phyloP scores from a whole-genome alignment of 768 basidiomycete genomes.

The Russula sp. region DNA sequence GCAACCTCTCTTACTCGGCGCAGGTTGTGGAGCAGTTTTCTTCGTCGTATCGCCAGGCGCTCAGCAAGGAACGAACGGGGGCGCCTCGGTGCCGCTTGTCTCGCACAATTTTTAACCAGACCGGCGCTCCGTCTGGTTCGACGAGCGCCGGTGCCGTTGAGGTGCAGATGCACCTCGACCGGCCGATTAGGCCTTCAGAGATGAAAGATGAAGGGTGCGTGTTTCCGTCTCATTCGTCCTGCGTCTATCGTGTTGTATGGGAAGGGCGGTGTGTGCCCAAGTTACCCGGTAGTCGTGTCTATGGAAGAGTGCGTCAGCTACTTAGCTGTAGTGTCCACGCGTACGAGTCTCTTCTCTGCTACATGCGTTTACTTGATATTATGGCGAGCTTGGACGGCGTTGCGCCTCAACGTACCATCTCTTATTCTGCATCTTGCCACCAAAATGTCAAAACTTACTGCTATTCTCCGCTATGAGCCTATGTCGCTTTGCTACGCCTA shows the following conservation, averaged over 20 bases:
- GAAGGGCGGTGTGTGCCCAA: background rate
- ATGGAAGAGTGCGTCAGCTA: conserved; percentile 9
- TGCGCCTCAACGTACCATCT: conserved; percentile 12
- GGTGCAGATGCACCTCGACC: conserved; percentile 21
- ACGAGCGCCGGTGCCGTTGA: background rate
- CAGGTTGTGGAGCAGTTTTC: conserved; percentile 64
- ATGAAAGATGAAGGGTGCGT: conserved; percentile 99
- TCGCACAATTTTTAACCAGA: conserved; percentile 10
- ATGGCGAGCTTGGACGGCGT: conserved; percentile 18
- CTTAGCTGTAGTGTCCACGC: conserved; percentile 21
- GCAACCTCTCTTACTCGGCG: conserved; percentile 48
- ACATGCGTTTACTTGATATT: conserved; percentile 24
- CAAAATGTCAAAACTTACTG: conserved; percentile 21
- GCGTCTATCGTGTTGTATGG: conserved; percentile 1
- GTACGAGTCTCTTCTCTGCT: conserved; percentile 19
- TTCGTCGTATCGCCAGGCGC: conserved; percentile 55
- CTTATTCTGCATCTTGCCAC: too few species aligned
- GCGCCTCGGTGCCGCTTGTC: conserved; percentile 27
- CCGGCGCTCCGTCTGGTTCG: conserved; percentile 3
- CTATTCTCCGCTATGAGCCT: conserved; percentile 22
- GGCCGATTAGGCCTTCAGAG: conserved; percentile 75
- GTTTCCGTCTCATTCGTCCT: conserved; percentile 6
- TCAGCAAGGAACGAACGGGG: conserved; percentile 55
- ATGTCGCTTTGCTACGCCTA: conserved; percentile 24
- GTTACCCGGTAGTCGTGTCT: conserved; percentile 5